These are phyloP conservation scores for Amanita pallidorosea DNA, from an alignment of 768 basidiomycete genomes.

Conservation along the genomic window DNA sequence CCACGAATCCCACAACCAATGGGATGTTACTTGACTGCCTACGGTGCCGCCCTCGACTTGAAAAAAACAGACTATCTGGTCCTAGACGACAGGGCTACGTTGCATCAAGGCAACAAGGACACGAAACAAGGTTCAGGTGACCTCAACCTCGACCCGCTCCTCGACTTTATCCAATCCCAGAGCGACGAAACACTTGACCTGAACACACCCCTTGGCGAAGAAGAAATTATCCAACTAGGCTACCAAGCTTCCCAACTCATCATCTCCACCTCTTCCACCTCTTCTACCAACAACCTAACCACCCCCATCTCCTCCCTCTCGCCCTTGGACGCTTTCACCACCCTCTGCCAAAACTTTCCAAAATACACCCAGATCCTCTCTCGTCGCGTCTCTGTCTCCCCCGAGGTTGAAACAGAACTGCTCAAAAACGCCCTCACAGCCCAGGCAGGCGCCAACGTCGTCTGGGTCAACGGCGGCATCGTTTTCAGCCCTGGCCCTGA, in stretches of 20 bases:
- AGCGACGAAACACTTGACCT: conserved; percentile 20
- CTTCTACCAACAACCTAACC: not conserved
- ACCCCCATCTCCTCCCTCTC: conserved; percentile 30
- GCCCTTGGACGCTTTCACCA: conserved; percentile 45
- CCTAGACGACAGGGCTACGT: conserved; percentile 65
- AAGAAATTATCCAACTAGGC: conserved; percentile 62
- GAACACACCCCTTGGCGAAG: conserved; percentile 32
- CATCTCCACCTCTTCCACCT: conserved; percentile 18
- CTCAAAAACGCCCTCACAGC: conserved; percentile 42
- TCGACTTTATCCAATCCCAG: conserved; percentile 13
- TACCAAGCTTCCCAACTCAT: conserved; percentile 70
- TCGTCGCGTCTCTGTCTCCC: conserved; percentile 49
- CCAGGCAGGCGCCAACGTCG: conserved; percentile 39
- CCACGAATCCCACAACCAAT: conserved; percentile 12
- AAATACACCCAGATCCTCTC: conserved; percentile 70
- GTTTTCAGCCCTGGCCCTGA: conserved; percentile 21
- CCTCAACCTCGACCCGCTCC: conserved; percentile 2
- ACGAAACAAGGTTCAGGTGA: not conserved
- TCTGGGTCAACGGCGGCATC: conserved; percentile 76
- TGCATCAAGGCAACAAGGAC: not conserved
- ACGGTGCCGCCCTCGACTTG: conserved; percentile 84
- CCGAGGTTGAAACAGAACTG: conserved; percentile 44
- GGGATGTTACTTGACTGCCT: conserved; percentile 62
- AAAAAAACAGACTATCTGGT: conserved; percentile 98
- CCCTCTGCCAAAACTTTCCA: conserved; percentile 83